A percentile compares a stretch with the other conserved stretches of the same genome.
Evolutionary conservation across 805 yeast species (phyloP).

Genomic region (Candida maris): DNA sequence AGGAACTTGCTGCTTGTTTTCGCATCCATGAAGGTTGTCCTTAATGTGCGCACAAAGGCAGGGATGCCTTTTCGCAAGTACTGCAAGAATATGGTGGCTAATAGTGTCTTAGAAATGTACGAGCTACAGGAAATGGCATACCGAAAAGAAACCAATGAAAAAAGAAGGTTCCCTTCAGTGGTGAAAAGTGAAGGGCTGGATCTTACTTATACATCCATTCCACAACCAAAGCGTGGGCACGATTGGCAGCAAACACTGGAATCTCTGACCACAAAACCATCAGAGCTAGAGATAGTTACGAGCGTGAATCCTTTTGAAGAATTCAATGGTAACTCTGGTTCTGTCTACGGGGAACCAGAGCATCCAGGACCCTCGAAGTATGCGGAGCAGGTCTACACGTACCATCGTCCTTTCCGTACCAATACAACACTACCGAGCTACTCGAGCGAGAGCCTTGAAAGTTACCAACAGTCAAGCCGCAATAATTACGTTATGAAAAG

Average conservation of each 20-base stretch:
- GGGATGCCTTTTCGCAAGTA: constrained; percentile 16
- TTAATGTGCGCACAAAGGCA: constrained; percentile 6
- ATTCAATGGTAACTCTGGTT: background rate
- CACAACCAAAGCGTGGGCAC: no score
- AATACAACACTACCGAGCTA: no score
- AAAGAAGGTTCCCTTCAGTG: constrained; percentile 21
- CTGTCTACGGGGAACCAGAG: constrained; percentile 1
- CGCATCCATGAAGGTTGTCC: constrained; percentile 21
- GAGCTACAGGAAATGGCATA: constrained; percentile 20
- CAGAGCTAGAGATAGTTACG: no score
- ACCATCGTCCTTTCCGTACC: no score
- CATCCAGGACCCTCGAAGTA: no score
- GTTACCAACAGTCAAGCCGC: no score
- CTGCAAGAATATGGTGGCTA: constrained; percentile 27
- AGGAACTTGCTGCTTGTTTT: constrained; percentile 23
- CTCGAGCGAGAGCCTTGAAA: no score
- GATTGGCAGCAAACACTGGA: no score
- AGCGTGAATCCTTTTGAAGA: constrained; percentile 1
- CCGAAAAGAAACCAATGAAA: constrained; percentile 9
- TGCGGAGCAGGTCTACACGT: no score
- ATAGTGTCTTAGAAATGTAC: constrained; percentile 26
- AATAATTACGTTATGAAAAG: no score
- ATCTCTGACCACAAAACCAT: no score
- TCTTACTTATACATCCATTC: no score
- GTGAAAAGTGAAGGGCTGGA: constrained; percentile 1